Evolutionary conservation across 2,329 filamentous ascomycete species (phyloP).

Genomic region (Aspergillus phoenicis): DNA sequence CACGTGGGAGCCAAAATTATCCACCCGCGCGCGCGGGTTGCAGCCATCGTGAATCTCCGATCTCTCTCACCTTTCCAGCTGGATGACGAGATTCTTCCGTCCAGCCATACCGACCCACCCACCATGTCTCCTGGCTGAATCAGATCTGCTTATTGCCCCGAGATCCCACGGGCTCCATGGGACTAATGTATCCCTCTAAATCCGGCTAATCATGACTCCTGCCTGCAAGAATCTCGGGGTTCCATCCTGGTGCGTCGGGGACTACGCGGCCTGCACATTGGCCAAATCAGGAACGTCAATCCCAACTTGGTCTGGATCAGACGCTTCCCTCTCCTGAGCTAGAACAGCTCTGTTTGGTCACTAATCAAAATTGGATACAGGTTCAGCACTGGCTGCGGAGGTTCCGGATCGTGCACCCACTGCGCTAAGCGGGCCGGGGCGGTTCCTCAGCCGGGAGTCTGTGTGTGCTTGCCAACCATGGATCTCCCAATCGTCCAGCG

Average conservation of each 20-base stretch:
- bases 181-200: constrained; percentile 5
- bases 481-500: neutral
- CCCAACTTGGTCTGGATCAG: neutral
- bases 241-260: constrained; percentile 9
- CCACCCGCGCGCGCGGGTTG: neutral
- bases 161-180: constrained; percentile 3
- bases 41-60: neutral
- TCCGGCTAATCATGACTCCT: neutral
- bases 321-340: neutral
- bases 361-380: neutral
- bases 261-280: constrained; percentile 1
- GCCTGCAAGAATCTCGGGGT: constrained; percentile 1
- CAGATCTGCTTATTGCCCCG: neutral
- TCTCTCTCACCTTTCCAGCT: neutral
- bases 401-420: constrained; percentile 4
- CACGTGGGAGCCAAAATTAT: neutral
- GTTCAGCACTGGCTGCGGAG: neutral
- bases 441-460: constrained; percentile 10
- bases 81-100: neutral
- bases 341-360: neutral
- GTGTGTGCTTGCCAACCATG: neutral
- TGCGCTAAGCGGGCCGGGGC: constrained; percentile 12
- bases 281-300: neutral
- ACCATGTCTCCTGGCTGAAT: neutral
- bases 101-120: neutral